phyloP scores from a whole-genome alignment of 768 basidiomycete genomes.

The Dictyophora rubrovolvata region DNA sequence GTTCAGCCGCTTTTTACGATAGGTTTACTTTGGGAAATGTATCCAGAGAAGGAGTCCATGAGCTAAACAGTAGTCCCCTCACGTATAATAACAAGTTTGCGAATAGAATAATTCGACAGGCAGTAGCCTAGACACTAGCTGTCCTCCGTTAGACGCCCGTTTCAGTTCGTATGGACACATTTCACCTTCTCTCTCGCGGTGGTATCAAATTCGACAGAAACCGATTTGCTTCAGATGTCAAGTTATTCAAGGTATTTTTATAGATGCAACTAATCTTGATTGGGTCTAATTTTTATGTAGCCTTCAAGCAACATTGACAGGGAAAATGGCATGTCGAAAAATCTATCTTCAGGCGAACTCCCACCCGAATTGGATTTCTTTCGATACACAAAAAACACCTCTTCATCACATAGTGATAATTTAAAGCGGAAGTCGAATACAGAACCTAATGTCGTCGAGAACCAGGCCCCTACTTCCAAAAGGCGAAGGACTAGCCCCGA shows the following conservation, averaged over 20 bases:
- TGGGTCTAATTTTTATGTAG: background rate
- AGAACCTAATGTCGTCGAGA: conserved; percentile 9
- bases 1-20: too few species aligned
- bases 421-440: conserved; percentile 38
- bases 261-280: background rate
- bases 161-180: conserved; percentile 58
- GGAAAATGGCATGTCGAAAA: conserved; percentile 3
- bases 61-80: too few species aligned
- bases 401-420: conserved; percentile 19
- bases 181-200: conserved; percentile 82
- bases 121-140: too few species aligned
- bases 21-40: too few species aligned
- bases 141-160: too few species aligned
- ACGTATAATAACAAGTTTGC: too few species aligned
- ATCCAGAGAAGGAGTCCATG: too few species aligned
- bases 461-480: conserved; percentile 20
- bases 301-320: background rate
- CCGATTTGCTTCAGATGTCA: conserved; percentile 57
- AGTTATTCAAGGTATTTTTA: conserved; percentile 52
- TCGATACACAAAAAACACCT: conserved; percentile 56
- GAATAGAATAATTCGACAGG: too few species aligned
- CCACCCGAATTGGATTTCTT: conserved; percentile 86
- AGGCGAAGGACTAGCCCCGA: conserved; percentile 16
- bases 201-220: conserved; percentile 74
- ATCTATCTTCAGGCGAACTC: conserved; percentile 36